Base-by-base conservation (phyloP, 2,329 filamentous ascomycete genomes). In the Rhytidhysteron rufulum region DNA sequence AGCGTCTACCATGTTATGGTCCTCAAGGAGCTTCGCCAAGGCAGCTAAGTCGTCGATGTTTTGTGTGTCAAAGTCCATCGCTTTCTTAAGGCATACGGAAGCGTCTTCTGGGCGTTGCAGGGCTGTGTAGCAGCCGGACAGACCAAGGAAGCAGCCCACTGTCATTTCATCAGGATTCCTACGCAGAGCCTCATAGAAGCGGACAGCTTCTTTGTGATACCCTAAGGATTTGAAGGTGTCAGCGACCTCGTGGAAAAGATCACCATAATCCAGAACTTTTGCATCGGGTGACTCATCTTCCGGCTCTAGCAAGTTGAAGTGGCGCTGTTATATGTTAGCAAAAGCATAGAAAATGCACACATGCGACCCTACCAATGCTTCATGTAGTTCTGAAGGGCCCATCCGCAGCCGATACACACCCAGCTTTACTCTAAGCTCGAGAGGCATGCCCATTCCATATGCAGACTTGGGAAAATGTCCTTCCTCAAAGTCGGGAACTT, bases 391-490 rank as follows among this genome's bases (percentile, higher is more conserved):
- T 13, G 79, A 69, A 19, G 83, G 70, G 1, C 80, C 81, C 44
- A 88, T 71, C 40, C 80, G 82, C 25, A 95, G 68, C n/a, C 93
- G 82, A 58, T 88, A 91, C 4, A 91, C 70, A 3, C 87, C 91
- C 47, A 98, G 70, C 58, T 91, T 93, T 21, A 88, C 79, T 16
- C 91, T 82, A 31, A 98, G 71, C 50, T 96, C 89, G 4, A 90
- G 63, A 0, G 90, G 91, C 29, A 96, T 70, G 1, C 82, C 80
- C 29, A 75, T 64, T 0, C 88, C 89, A 60, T 95, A 95, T 0
- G 75, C 69, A 5, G 74, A 70, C 4, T 67, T 56, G 1, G 75
- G 70, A 57, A 79, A 80, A 32, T 65, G 66, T 3, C 68, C 74
- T 4, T 74, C 69, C 7, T 73, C 65, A 58, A 85, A 95, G 1